Evolutionary conservation across 1,284 basidiomycete species (phyloP).

Genomic region (Athelia psychrophila): DNA sequence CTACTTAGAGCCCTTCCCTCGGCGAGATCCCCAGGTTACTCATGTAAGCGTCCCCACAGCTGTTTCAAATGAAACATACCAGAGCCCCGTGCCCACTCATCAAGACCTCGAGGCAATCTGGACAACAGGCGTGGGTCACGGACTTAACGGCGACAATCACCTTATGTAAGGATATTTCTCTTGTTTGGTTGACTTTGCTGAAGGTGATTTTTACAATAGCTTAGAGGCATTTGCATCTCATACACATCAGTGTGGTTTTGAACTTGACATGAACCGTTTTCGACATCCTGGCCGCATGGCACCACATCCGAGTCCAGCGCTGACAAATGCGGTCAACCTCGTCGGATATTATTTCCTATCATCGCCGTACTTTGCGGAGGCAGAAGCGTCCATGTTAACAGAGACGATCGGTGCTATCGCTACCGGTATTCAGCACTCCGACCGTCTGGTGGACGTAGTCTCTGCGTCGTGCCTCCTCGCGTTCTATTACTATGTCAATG

Average conservation of each 20-base stretch:
- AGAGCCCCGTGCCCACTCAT: too few relatives aligned
- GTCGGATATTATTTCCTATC: slow-evolving; percentile 54
- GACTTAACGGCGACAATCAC: slow-evolving; percentile 11
- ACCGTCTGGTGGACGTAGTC: slow-evolving; percentile 54
- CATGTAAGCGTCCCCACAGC: too few relatives aligned
- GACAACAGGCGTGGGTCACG: too few relatives aligned
- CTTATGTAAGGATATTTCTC: slow-evolving; percentile 31
- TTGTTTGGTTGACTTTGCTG: background rate
- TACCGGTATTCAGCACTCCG: slow-evolving; percentile 45
- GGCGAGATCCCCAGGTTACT: too few relatives aligned
- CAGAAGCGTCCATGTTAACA: slow-evolving; percentile 47
- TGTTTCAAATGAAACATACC: too few relatives aligned
- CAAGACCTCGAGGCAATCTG: too few relatives aligned
- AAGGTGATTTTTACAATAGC: slow-evolving; percentile 24
- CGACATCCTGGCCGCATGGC: slow-evolving; percentile 23
- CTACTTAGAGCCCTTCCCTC: too few relatives aligned
- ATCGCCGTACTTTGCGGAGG: slow-evolving; percentile 33
- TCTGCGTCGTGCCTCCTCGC: slow-evolving; percentile 60
- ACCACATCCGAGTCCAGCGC: slow-evolving; percentile 50
- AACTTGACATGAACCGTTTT: slow-evolving; percentile 46
- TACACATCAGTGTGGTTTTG: slow-evolving; percentile 57
- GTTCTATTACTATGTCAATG: slow-evolving; percentile 57
- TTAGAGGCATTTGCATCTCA: slow-evolving; percentile 54
- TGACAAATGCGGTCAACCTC: slow-evolving; percentile 59
- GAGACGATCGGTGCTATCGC: slow-evolving; percentile 48